Evolutionary conservation across 2,329 filamentous ascomycete species (phyloP).

Genomic region (Metarhizium brunneum): DNA sequence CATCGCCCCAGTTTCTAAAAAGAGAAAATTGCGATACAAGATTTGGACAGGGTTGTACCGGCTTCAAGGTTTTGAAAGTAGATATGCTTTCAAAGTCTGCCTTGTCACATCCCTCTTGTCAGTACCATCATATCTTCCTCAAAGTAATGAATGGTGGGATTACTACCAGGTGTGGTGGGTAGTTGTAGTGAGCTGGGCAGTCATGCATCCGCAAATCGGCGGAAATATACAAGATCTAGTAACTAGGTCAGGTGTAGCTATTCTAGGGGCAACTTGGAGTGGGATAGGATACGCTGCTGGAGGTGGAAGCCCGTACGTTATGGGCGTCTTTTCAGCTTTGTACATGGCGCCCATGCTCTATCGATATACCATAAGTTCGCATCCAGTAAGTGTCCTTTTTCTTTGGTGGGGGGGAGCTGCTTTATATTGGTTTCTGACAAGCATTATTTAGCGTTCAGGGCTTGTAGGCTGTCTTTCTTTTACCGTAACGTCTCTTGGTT

Average conservation of each 20-base stretch:
- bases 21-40: constrained; percentile 32
- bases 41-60: constrained; percentile 41
- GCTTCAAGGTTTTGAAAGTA: constrained; percentile 47
- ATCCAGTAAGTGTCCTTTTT: constrained; percentile 30
- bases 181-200: constrained; percentile 47
- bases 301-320: constrained; percentile 43
- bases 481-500: constrained; percentile 40
- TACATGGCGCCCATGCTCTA: constrained; percentile 54
- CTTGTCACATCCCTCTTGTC: constrained; percentile 41
- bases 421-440: background rate
- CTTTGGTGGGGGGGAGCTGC: background rate
- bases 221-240: constrained; percentile 49
- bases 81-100: constrained; percentile 48
- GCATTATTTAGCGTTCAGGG: constrained; percentile 36
- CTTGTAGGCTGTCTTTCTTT: constrained; percentile 50
- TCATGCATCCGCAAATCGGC: constrained; percentile 40
- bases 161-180: constrained; percentile 48
- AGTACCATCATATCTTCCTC: constrained; percentile 41
- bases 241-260: constrained; percentile 37
- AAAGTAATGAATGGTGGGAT: constrained; percentile 43
- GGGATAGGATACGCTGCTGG: constrained; percentile 41
- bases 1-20: constrained; percentile 17
- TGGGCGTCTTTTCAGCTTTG: constrained; percentile 43
- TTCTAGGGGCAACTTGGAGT: constrained; percentile 46
- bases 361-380: constrained; percentile 43